These are phyloP conservation scores for Turritis glabra DNA, from an alignment of 345 rosid species.

Conservation along the genomic window DNA sequence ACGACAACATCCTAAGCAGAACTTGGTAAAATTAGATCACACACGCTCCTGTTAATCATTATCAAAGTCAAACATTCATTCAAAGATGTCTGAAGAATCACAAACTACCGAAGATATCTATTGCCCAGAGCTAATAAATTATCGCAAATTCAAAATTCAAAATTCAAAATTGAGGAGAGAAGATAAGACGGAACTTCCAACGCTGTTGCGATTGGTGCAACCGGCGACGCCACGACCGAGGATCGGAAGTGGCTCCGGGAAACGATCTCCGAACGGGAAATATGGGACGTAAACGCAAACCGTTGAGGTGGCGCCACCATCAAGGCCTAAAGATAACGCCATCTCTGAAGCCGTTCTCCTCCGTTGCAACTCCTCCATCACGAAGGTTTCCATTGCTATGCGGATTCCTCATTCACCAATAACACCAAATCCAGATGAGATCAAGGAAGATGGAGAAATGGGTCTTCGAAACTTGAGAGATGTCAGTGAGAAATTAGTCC, in stretches of 20 bases:
- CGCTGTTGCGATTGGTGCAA: slow-evolving; percentile 43
- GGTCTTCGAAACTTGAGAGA: slow-evolving; percentile 11
- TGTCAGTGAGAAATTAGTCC: not conserved
- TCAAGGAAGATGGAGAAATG: slow-evolving; percentile 22
- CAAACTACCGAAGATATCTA: not conserved
- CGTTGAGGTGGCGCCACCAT: slow-evolving; percentile 47
- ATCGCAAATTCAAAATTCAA: not conserved
- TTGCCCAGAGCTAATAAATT: not conserved
- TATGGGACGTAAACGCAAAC: slow-evolving; percentile 43
- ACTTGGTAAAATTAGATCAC: not conserved
- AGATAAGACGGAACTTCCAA: slow-evolving; percentile 35
- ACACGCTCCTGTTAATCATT: not conserved
- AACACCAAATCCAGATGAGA: slow-evolving; percentile 32
- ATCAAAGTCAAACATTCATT: slow-evolving; percentile 5
- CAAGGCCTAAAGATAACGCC: slow-evolving; percentile 41
- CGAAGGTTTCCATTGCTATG: slow-evolving; percentile 31
- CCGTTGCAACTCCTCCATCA: not conserved
- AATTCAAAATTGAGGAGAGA: not conserved
- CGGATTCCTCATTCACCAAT: slow-evolving; percentile 26
- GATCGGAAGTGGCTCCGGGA: slow-evolving; percentile 38
- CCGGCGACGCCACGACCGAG: slow-evolving; percentile 39
- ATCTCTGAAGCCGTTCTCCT: slow-evolving; percentile 27
- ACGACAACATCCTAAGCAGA: too few relatives aligned
- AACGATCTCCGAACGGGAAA: slow-evolving; percentile 7
- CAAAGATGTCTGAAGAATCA: not conserved